phyloP scores from a whole-genome alignment of 495 filamentous ascomycete genomes.

The Extremus antarcticus region DNA sequence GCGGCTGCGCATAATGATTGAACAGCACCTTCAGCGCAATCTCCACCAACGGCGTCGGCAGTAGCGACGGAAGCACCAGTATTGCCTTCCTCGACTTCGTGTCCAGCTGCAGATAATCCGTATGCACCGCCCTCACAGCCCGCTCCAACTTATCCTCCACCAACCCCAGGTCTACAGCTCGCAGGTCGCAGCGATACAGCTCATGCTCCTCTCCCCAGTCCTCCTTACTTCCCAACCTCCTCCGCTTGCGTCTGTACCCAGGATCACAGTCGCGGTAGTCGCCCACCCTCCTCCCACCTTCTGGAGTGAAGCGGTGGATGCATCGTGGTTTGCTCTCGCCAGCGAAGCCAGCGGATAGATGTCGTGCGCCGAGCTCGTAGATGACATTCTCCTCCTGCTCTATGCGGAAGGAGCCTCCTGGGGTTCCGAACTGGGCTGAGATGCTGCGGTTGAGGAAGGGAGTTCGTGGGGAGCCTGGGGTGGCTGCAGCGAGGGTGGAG shows the following conservation, averaged over 20 bases:
- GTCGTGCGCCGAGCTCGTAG: conserved; percentile 70
- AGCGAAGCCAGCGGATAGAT: conserved; percentile 73
- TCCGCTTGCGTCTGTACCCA: conserved; percentile 38
- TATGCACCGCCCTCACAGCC: conserved; percentile 71
- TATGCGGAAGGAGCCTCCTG: conserved; percentile 52
- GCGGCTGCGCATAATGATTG: conserved; percentile 57
- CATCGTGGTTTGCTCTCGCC: conserved; percentile 68
- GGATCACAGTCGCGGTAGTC: conserved; percentile 66
- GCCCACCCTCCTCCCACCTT: conserved; percentile 65
- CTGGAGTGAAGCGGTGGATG: conserved; percentile 56
- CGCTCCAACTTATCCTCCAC: conserved; percentile 84
- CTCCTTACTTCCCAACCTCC: conserved; percentile 34
- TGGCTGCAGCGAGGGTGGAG: not conserved
- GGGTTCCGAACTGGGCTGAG: conserved; percentile 57
- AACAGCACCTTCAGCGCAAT: conserved; percentile 66
- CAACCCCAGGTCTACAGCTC: conserved; percentile 60
- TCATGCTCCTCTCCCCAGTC: conserved; percentile 65
- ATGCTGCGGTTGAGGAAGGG: conserved; percentile 42
- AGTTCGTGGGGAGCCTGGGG: conserved; percentile 36
- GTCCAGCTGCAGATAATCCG: conserved; percentile 63
- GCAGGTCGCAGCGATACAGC: conserved; percentile 68
- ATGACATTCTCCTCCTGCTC: conserved; percentile 72
- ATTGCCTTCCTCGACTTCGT: conserved; percentile 59
- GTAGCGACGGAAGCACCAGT: conserved; percentile 61
- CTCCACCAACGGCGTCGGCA: conserved; percentile 71